phyloP scores from a whole-genome alignment of 2,329 filamentous ascomycete genomes.

The Sporothrix mexicana region DNA sequence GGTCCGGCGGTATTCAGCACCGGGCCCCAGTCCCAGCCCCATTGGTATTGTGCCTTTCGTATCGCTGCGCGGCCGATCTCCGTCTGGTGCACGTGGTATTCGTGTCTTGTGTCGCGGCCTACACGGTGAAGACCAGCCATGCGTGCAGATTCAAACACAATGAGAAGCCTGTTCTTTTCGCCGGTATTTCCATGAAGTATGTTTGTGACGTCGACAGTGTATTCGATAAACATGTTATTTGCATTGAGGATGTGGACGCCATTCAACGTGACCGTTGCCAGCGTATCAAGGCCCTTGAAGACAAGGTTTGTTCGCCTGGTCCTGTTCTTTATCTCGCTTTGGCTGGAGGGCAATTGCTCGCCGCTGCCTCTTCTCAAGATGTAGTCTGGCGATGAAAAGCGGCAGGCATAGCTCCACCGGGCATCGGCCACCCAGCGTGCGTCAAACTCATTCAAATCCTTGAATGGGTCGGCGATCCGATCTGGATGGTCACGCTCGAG shows the following conservation, averaged over 20 bases:
- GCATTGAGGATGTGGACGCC: conserved; percentile 70
- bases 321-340: conserved; percentile 44
- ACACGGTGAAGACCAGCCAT: conserved; percentile 65
- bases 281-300: conserved; percentile 82
- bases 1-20: conserved; percentile 69
- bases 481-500: conserved; percentile 50
- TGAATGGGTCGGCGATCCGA: conserved; percentile 71
- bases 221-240: conserved; percentile 80
- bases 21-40: conserved; percentile 78
- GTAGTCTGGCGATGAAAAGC: conserved; percentile 58
- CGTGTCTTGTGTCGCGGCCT: conserved; percentile 65
- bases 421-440: conserved; percentile 78
- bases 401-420: conserved; percentile 71
- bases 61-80: conserved; percentile 65
- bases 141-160: conserved; percentile 70
- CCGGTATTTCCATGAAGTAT: conserved; percentile 50
- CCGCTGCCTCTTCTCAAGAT: conserved; percentile 50
- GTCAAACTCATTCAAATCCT: conserved; percentile 74
- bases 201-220: conserved; percentile 67
- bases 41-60: conserved; percentile 72
- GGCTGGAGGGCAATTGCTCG: neutral
- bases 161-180: conserved; percentile 63
- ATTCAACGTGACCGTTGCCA: conserved; percentile 74
- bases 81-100: conserved; percentile 71
- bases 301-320: conserved; percentile 51